These are phyloP conservation scores for Avicennia marina DNA, from an alignment of 257 asterid species.

Conservation along the genomic window DNA sequence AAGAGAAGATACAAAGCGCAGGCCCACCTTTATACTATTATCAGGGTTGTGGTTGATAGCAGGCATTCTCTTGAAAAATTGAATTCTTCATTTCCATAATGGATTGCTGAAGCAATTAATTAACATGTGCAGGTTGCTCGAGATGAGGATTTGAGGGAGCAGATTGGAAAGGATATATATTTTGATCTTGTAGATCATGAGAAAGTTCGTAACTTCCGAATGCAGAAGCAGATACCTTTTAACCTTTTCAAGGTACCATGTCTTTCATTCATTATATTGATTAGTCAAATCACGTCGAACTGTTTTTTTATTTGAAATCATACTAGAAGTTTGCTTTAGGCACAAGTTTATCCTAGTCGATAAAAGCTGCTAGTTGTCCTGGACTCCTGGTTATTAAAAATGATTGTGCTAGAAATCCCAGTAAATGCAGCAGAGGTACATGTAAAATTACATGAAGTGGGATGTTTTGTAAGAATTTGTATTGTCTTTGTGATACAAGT, in stretches of 20 bases:
- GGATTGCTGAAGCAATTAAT: conserved; percentile 20
- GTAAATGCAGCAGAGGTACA: not conserved
- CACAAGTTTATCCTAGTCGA: not conserved
- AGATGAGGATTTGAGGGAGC: conserved; percentile 85
- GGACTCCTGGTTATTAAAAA: not conserved
- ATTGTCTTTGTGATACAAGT: not conserved
- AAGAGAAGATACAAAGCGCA: conserved; percentile 88
- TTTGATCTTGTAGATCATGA: conserved; percentile 99
- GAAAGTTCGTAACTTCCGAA: conserved; percentile 85
- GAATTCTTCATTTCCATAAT: conserved; percentile 12
- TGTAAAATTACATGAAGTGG: conserved; percentile 11
- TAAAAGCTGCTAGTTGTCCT: conserved; percentile 9
- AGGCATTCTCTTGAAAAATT: not conserved
- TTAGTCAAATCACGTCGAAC: conserved; percentile 1
- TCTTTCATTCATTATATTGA: conserved; percentile 15
- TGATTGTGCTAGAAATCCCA: not conserved
- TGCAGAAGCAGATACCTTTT: conserved; percentile 82
- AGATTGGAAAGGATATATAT: conserved; percentile 85
- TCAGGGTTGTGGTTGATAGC: conserved; percentile 53
- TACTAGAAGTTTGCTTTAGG: not conserved
- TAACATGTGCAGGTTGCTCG: conserved; percentile 76
- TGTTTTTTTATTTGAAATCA: not conserved
- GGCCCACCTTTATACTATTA: conserved; percentile 89
- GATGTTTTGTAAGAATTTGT: conserved; percentile 7
- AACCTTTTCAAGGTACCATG: conserved; percentile 75